These are phyloP conservation scores for Arxiozyma telluris DNA, from an alignment of 1,139 yeast genomes.

Conservation along the genomic window DNA sequence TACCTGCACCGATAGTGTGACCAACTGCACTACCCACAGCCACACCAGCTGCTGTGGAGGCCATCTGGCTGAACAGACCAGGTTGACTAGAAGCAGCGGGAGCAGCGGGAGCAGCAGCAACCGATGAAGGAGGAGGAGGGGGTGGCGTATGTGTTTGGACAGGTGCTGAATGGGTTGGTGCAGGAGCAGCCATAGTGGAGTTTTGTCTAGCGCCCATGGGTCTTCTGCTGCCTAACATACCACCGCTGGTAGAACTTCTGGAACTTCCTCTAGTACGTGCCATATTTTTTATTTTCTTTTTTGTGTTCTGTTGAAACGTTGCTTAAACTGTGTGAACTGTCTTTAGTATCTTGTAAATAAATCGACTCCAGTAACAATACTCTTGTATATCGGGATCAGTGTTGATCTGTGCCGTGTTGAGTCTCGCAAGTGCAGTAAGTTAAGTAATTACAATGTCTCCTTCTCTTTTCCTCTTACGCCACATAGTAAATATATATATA, in stretches of 20 bases:
- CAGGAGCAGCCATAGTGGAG: constrained; percentile 61
- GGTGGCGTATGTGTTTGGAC: constrained; percentile 22
- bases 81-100: constrained; percentile 50
- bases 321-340: neutral
- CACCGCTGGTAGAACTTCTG: constrained; percentile 33
- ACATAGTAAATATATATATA: too few relatives aligned
- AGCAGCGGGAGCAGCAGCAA: constrained; percentile 23
- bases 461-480: too few relatives aligned
- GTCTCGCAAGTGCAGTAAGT: too few relatives aligned
- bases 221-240: constrained; percentile 5
- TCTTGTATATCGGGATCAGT: too few relatives aligned
- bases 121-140: constrained; percentile 31
- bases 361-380: neutral
- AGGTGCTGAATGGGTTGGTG: constrained; percentile 20
- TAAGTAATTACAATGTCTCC: too few relatives aligned
- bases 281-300: constrained; percentile 29
- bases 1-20: constrained; percentile 92
- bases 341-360: too few relatives aligned
- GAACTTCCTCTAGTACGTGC: constrained; percentile 45
- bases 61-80: constrained; percentile 94
- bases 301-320: too few relatives aligned
- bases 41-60: constrained; percentile 98
- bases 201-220: constrained; percentile 37
- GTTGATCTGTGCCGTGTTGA: too few relatives aligned
- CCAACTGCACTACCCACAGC: constrained; percentile 98